A percentile compares a stretch with the other conserved stretches of the same genome.
Conservation (phyloP, 2,329 filamentous ascomycete genomes). For the Myriosclerotinia duriaeana region DNA sequence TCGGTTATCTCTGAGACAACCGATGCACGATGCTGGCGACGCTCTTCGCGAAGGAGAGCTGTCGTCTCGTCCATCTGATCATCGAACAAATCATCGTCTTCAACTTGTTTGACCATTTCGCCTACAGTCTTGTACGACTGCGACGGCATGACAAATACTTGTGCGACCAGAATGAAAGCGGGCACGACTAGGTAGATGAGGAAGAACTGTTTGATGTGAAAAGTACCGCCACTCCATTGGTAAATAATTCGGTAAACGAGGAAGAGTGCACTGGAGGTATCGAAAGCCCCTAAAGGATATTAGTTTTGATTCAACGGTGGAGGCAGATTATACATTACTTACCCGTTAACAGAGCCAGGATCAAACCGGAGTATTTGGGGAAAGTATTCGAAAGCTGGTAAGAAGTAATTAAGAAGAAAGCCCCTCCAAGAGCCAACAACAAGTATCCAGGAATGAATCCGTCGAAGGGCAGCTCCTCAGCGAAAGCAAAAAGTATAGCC, state of each 20-base stretch:
- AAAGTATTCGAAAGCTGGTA: conserved; percentile 87
- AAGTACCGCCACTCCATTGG: conserved; percentile 54
- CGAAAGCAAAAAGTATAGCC: conserved; percentile 71
- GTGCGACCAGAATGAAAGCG: conserved; percentile 60
- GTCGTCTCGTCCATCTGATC: conserved; percentile 57
- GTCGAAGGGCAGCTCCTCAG: conserved; percentile 65
- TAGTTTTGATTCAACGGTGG: neutral
- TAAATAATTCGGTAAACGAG: conserved; percentile 72
- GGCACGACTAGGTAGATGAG: conserved; percentile 70
- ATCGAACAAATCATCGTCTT: conserved; percentile 51
- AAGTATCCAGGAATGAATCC: conserved; percentile 73
- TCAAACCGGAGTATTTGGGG: conserved; percentile 72
- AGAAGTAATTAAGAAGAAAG: conserved; percentile 78
- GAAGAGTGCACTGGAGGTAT: conserved; percentile 77
- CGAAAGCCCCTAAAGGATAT: conserved; percentile 59
- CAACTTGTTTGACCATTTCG: conserved; percentile 74
- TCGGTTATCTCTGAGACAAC: conserved; percentile 66
- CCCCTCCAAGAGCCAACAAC: conserved; percentile 73
- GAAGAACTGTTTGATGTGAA: conserved; percentile 70
- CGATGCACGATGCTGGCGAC: conserved; percentile 46
- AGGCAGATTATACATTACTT: neutral
- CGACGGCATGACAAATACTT: conserved; percentile 70
- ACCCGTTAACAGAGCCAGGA: conserved; percentile 72
- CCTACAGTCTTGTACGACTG: conserved; percentile 83
- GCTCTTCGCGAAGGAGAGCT: conserved; percentile 45